Evolutionary conservation across 2,329 filamentous ascomycete genomes (phyloP).

Genomic region (Cladophialophora chaetospira): DNA sequence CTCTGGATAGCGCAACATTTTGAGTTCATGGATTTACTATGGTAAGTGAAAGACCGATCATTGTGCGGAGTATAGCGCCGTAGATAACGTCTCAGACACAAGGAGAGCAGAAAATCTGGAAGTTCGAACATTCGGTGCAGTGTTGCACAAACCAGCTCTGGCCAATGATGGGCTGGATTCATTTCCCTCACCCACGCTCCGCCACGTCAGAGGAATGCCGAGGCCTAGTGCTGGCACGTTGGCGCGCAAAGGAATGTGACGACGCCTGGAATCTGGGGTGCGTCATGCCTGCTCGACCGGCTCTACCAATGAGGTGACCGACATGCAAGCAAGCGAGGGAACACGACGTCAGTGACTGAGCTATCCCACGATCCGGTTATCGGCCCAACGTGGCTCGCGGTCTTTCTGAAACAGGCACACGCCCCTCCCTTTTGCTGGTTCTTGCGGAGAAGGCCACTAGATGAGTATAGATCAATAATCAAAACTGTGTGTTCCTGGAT

Average conservation of each 20-base stretch:
- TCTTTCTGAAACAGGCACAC: conserved; percentile 23
- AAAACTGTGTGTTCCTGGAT: background rate
- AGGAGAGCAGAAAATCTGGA: background rate
- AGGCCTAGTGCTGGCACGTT: conserved; percentile 19
- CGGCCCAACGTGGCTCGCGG: conserved; percentile 14
- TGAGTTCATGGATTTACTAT: background rate
- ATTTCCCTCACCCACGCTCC: background rate
- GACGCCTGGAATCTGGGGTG: conserved; percentile 27
- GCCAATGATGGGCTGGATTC: background rate
- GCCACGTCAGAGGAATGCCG: conserved; percentile 23
- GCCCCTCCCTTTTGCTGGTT: background rate
- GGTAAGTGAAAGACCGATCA: background rate
- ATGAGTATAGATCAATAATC: conserved; percentile 3
- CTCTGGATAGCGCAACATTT: conserved; percentile 1
- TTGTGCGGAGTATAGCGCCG: too few species aligned
- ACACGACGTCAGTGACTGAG: conserved; percentile 24
- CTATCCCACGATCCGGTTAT: conserved; percentile 23
- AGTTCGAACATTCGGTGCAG: background rate
- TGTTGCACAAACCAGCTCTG: background rate
- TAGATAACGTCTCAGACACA: background rate
- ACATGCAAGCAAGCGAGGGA: conserved; percentile 21
- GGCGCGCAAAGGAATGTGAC: conserved; percentile 22
- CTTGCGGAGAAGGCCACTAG: conserved; percentile 1
- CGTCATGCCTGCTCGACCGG: conserved; percentile 13
- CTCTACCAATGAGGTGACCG: conserved; percentile 12